Evolutionary conservation across 75 land plant species (phyloP).

Genomic region (Gnetum montanum): DNA sequence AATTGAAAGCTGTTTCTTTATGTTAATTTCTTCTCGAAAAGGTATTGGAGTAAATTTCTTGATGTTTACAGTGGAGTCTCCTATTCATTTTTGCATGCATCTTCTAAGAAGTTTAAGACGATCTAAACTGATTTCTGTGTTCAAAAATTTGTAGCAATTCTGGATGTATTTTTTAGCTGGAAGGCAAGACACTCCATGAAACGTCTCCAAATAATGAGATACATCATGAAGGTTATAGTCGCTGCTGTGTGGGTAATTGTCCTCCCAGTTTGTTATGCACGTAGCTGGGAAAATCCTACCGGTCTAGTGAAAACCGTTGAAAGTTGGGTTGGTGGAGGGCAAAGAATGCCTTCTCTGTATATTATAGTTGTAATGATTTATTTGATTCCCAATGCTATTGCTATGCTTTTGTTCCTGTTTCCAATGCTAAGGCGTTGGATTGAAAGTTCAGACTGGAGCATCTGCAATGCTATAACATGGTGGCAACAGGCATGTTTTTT

Average conservation of each 20-base stretch:
- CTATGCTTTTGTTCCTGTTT: conserved; percentile 62
- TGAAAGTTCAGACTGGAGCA: conserved; percentile 71
- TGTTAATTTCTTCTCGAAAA: no score
- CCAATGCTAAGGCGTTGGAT: conserved; percentile 60
- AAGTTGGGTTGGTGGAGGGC: conserved; percentile 41
- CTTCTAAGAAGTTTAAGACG: no score
- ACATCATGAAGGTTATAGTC: conserved; percentile 40
- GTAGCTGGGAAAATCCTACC: conserved; percentile 35
- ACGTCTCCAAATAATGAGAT: conserved; percentile 28
- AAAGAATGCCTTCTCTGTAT: conserved; percentile 49
- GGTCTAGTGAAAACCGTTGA: conserved; percentile 32
- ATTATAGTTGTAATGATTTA: conserved; percentile 66
- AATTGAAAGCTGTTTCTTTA: no score
- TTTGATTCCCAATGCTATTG: conserved; percentile 74
- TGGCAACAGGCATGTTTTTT: conserved; percentile 96
- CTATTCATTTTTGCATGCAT: no score
- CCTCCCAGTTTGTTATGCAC: conserved; percentile 57
- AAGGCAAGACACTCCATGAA: conserved; percentile 69
- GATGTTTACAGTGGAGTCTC: no score
- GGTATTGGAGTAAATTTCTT: no score
- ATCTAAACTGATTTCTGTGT: no score
- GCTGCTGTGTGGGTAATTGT: conserved; percentile 69
- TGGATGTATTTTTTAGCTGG: conserved; percentile 77
- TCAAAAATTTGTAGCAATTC: conserved; percentile 65
- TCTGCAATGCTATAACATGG: conserved; percentile 68